A percentile compares a stretch with the other conserved stretches of the same genome.
phyloP scores from a whole-genome alignment of 805 yeast species.

The Alloascoidea hylecoeti region DNA sequence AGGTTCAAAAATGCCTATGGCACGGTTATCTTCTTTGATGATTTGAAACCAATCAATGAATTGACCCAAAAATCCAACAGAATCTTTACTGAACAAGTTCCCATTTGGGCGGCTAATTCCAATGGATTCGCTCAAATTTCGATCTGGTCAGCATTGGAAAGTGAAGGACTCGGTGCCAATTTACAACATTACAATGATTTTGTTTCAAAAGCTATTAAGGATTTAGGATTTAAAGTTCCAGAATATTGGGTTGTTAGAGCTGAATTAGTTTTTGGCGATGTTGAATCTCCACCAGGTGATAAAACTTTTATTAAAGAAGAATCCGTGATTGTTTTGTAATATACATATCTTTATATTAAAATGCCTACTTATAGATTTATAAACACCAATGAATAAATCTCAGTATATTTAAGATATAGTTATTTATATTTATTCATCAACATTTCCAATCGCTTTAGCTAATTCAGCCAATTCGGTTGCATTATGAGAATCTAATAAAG shows the following conservation, averaged over 20 bases:
- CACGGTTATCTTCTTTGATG: slow-evolving; percentile 26
- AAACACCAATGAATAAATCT: no score
- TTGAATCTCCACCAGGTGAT: no score
- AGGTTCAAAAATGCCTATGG: slow-evolving; percentile 31
- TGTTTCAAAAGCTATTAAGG: slow-evolving; percentile 21
- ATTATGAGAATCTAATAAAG: no score
- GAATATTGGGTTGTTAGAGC: slow-evolving; percentile 29
- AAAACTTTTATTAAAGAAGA: no score
- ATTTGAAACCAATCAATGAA: slow-evolving; percentile 21
- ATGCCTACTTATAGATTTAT: no score
- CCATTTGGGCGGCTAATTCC: slow-evolving; percentile 31
- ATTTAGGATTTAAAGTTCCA: slow-evolving; percentile 27
- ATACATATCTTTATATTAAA: no score
- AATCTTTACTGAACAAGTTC: slow-evolving; percentile 28
- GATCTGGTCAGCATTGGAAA: slow-evolving; percentile 32
- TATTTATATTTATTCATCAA: no score
- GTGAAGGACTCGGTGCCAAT: slow-evolving; percentile 32
- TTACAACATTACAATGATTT: slow-evolving; percentile 35
- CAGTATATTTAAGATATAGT: no score
- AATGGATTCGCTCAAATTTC: slow-evolving; percentile 26
- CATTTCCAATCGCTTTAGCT: no score
- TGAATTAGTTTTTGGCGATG: slow-evolving; percentile 40
- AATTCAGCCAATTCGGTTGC: no score
- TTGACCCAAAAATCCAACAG: slow-evolving; percentile 29
- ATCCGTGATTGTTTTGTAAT: no score